Base-by-base conservation (phyloP, 371 early-diverging fungal species). In the Thermomucor indicae-seudaticae region DNA sequence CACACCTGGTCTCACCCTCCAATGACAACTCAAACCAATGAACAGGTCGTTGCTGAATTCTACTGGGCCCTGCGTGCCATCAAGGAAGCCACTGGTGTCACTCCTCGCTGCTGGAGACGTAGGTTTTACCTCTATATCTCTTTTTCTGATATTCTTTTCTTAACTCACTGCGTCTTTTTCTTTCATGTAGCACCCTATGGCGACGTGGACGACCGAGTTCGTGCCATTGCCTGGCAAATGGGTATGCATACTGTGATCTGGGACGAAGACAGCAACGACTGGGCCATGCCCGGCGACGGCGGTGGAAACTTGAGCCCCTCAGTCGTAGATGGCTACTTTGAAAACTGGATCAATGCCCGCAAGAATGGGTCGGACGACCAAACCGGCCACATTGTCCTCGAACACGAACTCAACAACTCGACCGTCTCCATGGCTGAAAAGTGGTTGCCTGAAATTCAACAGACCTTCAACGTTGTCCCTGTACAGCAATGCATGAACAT, bases 1-100 rank as follows among this genome's bases (percentile, higher is more conserved):
- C 82, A 81, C 45, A 79, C 81, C 11, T 81, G 81, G 81, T 72
- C 78, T 24, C 86, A 86, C 49, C 78, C 76, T 39, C 57, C 54
- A 17, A 70, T 83, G 72, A 79, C 83, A 23, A 58, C 74, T 23
- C 65, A 69, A 44, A 57, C 76, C 28, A 79, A 76, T 42, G 75
- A 69, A 5, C 57, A 75, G 42, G 65, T 83, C 25, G 74, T 81
- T 43, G 78, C 83, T 32, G 79, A 85, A 51, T 52, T 83, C 23
- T 69, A 79, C 51, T 74, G 75, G 71, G 68, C 75, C 7, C 63
- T 70, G 3, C 62, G 65, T 38, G 71, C 73, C 31, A 69, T 84
- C 53, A 72, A 81, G 64, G 70, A 79, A 45, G 69, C 72, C 6
- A 69, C 70, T 20, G 80, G 81, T 32, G 54, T 73, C 20, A 75